Evolutionary conservation across 306 rosid genomes (phyloP).

Genomic region (Boehmeria nivea): DNA sequence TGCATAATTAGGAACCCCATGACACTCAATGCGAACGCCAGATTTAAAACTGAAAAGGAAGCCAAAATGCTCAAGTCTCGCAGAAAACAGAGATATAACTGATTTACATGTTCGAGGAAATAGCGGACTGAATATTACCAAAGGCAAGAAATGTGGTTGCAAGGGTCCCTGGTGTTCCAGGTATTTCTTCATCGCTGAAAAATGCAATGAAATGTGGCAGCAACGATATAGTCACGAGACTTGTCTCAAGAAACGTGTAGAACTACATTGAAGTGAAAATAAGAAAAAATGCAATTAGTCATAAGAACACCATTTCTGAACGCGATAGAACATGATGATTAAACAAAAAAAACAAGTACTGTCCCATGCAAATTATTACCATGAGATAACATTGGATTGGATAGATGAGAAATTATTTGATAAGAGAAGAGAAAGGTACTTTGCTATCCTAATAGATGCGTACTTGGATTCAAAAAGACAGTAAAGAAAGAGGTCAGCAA

Average conservation of each 20-base stretch:
- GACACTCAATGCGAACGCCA: slow-evolving; percentile 91
- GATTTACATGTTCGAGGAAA: background rate
- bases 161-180: slow-evolving; percentile 92
- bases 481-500: background rate
- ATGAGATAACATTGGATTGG: too few species aligned
- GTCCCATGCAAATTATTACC: too few species aligned
- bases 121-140: slow-evolving; percentile 44
- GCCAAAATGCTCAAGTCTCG: slow-evolving; percentile 21
- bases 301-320: background rate
- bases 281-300: slow-evolving; percentile 14
- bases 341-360: too few species aligned
- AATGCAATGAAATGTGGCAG: slow-evolving; percentile 84
- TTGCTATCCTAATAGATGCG: background rate
- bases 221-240: slow-evolving; percentile 76
- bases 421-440: too few species aligned
- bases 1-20: slow-evolving; percentile 94
- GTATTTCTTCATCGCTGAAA: slow-evolving; percentile 92
- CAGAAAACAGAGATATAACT: slow-evolving; percentile 20
- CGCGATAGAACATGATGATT: too few species aligned
- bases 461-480: too few species aligned
- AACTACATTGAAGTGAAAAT: slow-evolving; percentile 55
- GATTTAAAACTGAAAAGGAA: slow-evolving; percentile 66
- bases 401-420: too few species aligned
- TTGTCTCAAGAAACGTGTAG: slow-evolving; percentile 95
- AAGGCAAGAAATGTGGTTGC: slow-evolving; percentile 98